Evolutionary conservation across 768 basidiomycete genomes (phyloP).

Genomic region (Phlegmacium glaucopus): DNA sequence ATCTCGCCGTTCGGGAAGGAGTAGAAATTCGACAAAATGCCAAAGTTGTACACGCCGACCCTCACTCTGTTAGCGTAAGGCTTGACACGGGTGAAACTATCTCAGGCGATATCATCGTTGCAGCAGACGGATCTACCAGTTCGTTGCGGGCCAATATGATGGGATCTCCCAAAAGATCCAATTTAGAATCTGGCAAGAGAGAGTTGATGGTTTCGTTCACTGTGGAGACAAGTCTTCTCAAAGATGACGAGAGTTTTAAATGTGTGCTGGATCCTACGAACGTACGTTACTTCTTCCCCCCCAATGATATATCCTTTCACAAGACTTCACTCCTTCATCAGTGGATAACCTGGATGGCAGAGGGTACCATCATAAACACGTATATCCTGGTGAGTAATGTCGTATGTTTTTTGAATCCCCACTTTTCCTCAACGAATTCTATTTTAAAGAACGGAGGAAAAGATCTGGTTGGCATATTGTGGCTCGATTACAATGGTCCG

Average conservation of each 20-base stretch:
- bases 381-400: conserved; percentile 9
- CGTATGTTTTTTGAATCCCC: neutral
- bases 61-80: conserved; percentile 26
- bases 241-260: conserved; percentile 29
- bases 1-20: conserved; percentile 44
- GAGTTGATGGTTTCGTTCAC: conserved; percentile 28
- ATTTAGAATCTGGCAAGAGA: conserved; percentile 15
- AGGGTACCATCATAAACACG: conserved; percentile 21
- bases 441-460: conserved; percentile 21
- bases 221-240: conserved; percentile 29
- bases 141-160: conserved; percentile 28
- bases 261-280: conserved; percentile 22
- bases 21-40: conserved; percentile 40
- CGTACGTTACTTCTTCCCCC: conserved; percentile 21
- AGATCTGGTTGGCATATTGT: conserved; percentile 22
- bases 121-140: conserved; percentile 53
- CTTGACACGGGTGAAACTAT: conserved; percentile 40
- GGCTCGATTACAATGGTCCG: conserved; percentile 17
- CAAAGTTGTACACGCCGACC: conserved; percentile 30
- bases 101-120: conserved; percentile 49
- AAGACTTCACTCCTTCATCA: neutral
- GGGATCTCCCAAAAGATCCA: conserved; percentile 12
- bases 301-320: too few relatives aligned
- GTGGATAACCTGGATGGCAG: conserved; percentile 21
- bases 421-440: neutral